Evolutionary conservation across 495 filamentous ascomycete species (phyloP).

Genomic region (Hypoxylon fuscum): DNA sequence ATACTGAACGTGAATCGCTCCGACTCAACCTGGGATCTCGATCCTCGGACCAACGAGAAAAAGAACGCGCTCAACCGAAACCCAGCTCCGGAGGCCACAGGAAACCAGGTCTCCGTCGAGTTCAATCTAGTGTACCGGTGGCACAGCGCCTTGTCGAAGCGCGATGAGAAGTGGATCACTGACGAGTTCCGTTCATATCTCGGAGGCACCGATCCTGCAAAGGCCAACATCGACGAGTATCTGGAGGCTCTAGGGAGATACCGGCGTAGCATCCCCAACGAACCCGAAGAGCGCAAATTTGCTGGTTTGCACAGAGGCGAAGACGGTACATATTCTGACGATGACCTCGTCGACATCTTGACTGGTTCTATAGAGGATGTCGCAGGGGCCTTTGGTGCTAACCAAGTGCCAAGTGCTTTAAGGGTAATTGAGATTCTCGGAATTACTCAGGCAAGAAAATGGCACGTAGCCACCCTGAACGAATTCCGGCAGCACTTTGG

Average conservation of each 20-base stretch:
- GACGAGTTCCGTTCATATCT: constrained; percentile 64
- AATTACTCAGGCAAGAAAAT: constrained; percentile 77
- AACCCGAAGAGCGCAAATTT: constrained; percentile 67
- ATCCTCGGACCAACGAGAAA: constrained; percentile 70
- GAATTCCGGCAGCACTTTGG: constrained; percentile 81
- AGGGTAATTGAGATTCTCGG: constrained; percentile 77
- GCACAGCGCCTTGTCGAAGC: constrained; percentile 70
- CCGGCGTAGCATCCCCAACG: constrained; percentile 58
- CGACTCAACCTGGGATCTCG: constrained; percentile 81
- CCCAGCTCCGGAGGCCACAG: constrained; percentile 62
- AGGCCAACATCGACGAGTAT: constrained; percentile 61
- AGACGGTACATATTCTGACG: constrained; percentile 64
- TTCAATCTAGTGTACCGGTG: constrained; percentile 72
- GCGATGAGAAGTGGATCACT: constrained; percentile 71
- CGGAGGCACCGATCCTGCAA: constrained; percentile 57
- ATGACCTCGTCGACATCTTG: constrained; percentile 67
- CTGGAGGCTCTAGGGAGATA: constrained; percentile 59
- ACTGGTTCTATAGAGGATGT: constrained; percentile 64
- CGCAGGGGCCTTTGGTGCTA: constrained; percentile 66
- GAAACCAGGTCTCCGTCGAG: constrained; percentile 81
- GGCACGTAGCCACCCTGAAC: constrained; percentile 80
- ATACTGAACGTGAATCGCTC: constrained; percentile 81
- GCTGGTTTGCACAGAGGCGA: constrained; percentile 60
- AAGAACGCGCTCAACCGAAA: constrained; percentile 66
- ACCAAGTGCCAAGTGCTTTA: constrained; percentile 72